Evolutionary conservation across 768 basidiomycete species (phyloP).

Genomic region (Tricholoma sp.): DNA sequence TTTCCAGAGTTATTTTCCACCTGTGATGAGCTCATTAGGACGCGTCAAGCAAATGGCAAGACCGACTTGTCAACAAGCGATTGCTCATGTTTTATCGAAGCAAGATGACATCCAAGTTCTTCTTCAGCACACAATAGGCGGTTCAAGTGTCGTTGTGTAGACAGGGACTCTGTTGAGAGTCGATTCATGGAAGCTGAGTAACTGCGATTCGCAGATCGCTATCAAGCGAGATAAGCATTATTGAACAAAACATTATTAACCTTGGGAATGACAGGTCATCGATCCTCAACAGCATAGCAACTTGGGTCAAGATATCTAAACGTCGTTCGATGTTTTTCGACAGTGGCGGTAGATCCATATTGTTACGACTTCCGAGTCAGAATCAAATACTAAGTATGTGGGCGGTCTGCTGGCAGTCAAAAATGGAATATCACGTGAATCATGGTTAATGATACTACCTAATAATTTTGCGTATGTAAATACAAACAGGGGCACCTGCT

Average conservation of each 20-base stretch:
- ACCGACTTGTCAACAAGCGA: slow-evolving; percentile 28
- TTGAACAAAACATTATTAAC: slow-evolving; percentile 13
- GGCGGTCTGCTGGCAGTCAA: too few species aligned
- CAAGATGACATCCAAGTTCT: slow-evolving; percentile 31
- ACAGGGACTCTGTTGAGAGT: slow-evolving; percentile 27
- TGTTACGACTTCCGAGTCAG: too few species aligned
- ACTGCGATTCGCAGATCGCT: slow-evolving; percentile 21
- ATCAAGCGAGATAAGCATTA: not conserved
- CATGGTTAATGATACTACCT: too few species aligned
- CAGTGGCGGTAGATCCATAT: slow-evolving; percentile 16
- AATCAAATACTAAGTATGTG: too few species aligned
- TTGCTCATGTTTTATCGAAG: slow-evolving; percentile 29
- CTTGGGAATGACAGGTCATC: slow-evolving; percentile 32
- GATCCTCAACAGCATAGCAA: slow-evolving; percentile 27
- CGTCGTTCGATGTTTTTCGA: slow-evolving; percentile 16
- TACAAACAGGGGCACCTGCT: too few species aligned
- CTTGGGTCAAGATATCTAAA: slow-evolving; percentile 20
- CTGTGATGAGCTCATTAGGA: slow-evolving; percentile 16
- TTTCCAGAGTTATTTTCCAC: slow-evolving; percentile 28
- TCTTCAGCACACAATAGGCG: slow-evolving; percentile 30
- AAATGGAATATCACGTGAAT: too few species aligned
- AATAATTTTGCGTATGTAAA: too few species aligned
- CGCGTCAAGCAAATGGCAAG: not conserved
- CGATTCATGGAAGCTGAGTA: slow-evolving; percentile 32
- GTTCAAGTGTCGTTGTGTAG: slow-evolving; percentile 27